Evolutionary conservation across 2,329 filamentous ascomycete species (phyloP).

Genomic region (Penicillium brasilianum): DNA sequence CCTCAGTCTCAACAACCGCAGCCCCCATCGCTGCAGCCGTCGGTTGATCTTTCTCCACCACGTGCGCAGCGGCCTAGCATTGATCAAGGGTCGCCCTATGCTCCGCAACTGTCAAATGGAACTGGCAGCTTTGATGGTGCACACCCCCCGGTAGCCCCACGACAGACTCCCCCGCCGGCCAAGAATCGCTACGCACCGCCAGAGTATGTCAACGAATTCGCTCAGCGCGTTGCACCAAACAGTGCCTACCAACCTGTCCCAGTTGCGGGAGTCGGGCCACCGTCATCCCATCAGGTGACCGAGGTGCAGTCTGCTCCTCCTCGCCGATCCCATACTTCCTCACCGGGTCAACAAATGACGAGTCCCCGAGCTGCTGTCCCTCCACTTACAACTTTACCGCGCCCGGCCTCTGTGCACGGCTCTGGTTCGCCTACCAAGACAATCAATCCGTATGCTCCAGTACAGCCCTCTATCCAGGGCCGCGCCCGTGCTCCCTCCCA

Average conservation of each 20-base stretch:
- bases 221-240: slow-evolving; percentile 36
- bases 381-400: slow-evolving; percentile 53
- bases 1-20: slow-evolving; percentile 22
- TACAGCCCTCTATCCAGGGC: slow-evolving; percentile 40
- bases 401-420: slow-evolving; percentile 62
- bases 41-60: slow-evolving; percentile 31
- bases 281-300: slow-evolving; percentile 29
- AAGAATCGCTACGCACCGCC: slow-evolving; percentile 41
- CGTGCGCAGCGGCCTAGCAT: slow-evolving; percentile 28
- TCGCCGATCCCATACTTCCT: slow-evolving; percentile 62
- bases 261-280: slow-evolving; percentile 18
- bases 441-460: slow-evolving; percentile 42
- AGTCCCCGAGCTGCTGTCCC: slow-evolving; percentile 51
- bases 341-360: slow-evolving; percentile 60
- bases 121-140: slow-evolving; percentile 13
- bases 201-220: slow-evolving; percentile 40
- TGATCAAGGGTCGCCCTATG: slow-evolving; percentile 26
- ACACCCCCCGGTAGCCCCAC: slow-evolving; percentile 19
- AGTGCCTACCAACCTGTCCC: slow-evolving; percentile 21
- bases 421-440: slow-evolving; percentile 48
- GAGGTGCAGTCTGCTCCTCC: slow-evolving; percentile 47
- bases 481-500: slow-evolving; percentile 53
- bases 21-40: slow-evolving; percentile 33
- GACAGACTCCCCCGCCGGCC: slow-evolving; percentile 35
- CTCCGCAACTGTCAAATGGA: slow-evolving; percentile 18